These are phyloP conservation scores for Emergomyces orientalis DNA, from an alignment of 2,329 filamentous ascomycete genomes.

Conservation along the genomic window DNA sequence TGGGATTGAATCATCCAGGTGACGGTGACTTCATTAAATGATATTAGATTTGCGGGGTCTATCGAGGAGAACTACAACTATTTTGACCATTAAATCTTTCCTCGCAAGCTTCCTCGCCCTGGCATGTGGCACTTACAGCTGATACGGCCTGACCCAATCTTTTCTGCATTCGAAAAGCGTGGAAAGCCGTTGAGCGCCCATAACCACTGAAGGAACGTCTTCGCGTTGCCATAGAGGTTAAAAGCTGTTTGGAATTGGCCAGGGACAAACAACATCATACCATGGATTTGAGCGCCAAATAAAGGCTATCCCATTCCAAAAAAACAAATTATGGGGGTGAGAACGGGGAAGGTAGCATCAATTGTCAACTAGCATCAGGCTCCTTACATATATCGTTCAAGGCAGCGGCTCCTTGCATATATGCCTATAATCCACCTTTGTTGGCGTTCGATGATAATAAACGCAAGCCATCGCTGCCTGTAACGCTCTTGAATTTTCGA, in stretches of 20 bases:
- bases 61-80: neutral
- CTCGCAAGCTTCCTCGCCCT: neutral
- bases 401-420: neutral
- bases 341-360: neutral
- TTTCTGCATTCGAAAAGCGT: neutral
- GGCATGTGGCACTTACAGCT: conserved; percentile 1
- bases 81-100: neutral
- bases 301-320: neutral
- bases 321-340: neutral
- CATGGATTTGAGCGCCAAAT: neutral
- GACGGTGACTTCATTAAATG: conserved; percentile 5
- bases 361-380: neutral
- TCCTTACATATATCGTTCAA: neutral
- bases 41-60: neutral
- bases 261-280: neutral
- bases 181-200: conserved; percentile 1
- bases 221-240: neutral
- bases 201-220: neutral
- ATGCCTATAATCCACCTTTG: neutral
- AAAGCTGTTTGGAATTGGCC: neutral
- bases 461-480: neutral
- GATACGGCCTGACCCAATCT: neutral
- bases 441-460: neutral
- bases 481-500: conserved; percentile 1
- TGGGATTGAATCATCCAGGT: neutral